Conservation (phyloP, 257 asterid genomes). For the Solanum appendiculatum region DNA sequence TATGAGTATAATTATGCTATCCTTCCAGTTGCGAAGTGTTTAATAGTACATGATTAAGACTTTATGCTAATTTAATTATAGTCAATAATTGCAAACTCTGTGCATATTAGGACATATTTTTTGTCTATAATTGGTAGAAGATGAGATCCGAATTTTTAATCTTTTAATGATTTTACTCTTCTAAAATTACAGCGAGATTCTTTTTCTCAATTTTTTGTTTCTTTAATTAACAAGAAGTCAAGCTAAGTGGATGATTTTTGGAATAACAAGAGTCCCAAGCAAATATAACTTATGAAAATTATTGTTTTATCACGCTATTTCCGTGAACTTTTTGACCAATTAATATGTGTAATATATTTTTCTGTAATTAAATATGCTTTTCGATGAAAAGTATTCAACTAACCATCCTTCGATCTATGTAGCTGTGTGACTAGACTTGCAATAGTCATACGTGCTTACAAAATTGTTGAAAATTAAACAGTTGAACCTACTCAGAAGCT, state of each 20-base stretch:
- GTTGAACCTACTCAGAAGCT: background rate
- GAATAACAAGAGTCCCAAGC: background rate
- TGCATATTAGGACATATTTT: background rate
- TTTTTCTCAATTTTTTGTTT: background rate
- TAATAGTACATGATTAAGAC: background rate
- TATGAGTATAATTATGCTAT: background rate
- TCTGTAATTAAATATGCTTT: no score
- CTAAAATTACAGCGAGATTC: background rate
- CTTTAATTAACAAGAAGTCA: background rate
- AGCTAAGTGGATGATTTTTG: background rate
- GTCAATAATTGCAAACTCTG: background rate
- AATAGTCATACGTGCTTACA: background rate
- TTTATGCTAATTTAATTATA: background rate
- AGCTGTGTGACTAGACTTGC: background rate
- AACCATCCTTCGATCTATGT: rapidly evolving
- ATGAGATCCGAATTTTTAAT: background rate
- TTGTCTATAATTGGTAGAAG: background rate
- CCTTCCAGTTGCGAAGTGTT: background rate
- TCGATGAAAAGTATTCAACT: rapidly evolving
- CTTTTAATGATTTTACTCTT: background rate
- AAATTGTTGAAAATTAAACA: background rate
- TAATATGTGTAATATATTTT: no score
- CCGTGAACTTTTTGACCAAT: no score
- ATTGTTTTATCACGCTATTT: background rate
- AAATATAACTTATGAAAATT: background rate